Evolutionary conservation across 495 filamentous ascomycete species (phyloP).

Genomic region (Xylaria sp.): DNA sequence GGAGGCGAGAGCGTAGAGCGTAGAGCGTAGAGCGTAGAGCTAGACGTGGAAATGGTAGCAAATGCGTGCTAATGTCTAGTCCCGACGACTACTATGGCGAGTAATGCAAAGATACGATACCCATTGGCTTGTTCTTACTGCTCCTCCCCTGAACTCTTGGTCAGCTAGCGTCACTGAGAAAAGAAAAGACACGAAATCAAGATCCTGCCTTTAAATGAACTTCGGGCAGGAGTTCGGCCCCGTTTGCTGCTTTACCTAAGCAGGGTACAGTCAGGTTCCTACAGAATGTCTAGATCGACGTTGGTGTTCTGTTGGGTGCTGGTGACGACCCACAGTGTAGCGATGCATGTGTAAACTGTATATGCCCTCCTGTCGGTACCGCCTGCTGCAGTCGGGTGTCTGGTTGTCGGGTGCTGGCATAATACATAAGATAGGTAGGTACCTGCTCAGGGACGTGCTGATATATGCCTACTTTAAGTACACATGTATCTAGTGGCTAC

Average conservation of each 20-base stretch:
- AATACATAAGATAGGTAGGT: no score
- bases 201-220: neutral
- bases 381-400: no score
- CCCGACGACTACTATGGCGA: neutral
- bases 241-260: neutral
- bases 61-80: neutral
- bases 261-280: neutral
- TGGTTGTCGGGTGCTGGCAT: no score
- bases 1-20: neutral
- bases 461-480: neutral
- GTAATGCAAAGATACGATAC: neutral
- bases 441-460: neutral
- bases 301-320: neutral
- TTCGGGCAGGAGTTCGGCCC: no score
- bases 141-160: neutral
- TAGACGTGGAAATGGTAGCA: neutral
- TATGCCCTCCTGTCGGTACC: neutral
- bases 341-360: neutral
- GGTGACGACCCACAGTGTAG: neutral
- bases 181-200: neutral
- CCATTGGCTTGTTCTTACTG: neutral
- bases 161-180: neutral
- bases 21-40: neutral
- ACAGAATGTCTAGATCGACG: no score
- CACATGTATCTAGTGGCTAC: no score